Evolutionary conservation across 257 asterid species (phyloP).

Genomic region (Capsicum chinense): DNA sequence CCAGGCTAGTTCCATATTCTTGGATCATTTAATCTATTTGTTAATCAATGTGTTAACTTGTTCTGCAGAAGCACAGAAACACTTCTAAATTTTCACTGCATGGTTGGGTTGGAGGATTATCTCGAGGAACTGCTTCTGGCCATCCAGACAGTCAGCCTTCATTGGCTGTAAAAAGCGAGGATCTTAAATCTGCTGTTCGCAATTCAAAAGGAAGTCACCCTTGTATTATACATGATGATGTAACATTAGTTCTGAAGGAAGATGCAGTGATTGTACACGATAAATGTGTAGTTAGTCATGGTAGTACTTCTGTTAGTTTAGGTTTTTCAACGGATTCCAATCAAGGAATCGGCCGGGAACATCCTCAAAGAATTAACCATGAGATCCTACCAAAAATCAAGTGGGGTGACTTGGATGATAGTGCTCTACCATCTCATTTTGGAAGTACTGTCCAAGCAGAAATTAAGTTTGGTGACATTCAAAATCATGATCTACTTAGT

Average conservation of each 20-base stretch:
- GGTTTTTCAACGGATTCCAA: constrained; percentile 33
- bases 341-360: constrained; percentile 45
- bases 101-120: constrained; percentile 67
- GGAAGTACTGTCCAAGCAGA: constrained; percentile 55
- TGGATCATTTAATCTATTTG: constrained; percentile 2
- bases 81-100: constrained; percentile 68
- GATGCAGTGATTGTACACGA: constrained; percentile 41
- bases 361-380: constrained; percentile 39
- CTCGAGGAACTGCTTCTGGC: constrained; percentile 55
- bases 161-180: constrained; percentile 39
- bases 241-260: constrained; percentile 44
- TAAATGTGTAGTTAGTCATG: constrained; percentile 56
- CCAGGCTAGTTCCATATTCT: background rate
- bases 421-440: constrained; percentile 57
- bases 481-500: constrained; percentile 41
- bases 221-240: constrained; percentile 35
- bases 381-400: constrained; percentile 65
- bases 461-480: constrained; percentile 45
- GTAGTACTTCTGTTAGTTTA: constrained; percentile 44
- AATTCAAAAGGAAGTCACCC: constrained; percentile 44
- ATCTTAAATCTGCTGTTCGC: constrained; percentile 39
- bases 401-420: constrained; percentile 98
- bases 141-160: constrained; percentile 44
- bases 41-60: constrained; percentile 29
- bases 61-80: constrained; percentile 84